Evolutionary conservation across 2,329 filamentous ascomycete species (phyloP).

Genomic region (Penicillium sp.): DNA sequence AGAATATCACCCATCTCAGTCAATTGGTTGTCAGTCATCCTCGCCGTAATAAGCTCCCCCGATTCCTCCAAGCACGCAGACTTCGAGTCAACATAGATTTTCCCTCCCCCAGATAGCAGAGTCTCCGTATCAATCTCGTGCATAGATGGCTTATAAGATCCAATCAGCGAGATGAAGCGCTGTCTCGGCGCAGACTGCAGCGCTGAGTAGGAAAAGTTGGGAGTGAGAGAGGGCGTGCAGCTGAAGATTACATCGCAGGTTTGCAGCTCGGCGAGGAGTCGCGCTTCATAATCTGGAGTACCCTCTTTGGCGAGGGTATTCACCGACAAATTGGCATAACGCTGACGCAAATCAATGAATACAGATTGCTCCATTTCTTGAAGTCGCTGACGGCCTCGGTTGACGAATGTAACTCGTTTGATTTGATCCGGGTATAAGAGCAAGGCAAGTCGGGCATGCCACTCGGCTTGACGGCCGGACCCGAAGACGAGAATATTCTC

Average conservation of each 20-base stretch:
- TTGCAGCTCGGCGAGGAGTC: constrained; percentile 35
- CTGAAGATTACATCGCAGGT: constrained; percentile 53
- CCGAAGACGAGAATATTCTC: constrained; percentile 53
- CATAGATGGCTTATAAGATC: constrained; percentile 60
- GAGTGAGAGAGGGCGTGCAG: constrained; percentile 52
- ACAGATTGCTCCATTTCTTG: constrained; percentile 41
- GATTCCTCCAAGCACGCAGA: constrained; percentile 52
- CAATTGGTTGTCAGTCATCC: constrained; percentile 42
- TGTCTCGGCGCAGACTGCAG: constrained; percentile 41
- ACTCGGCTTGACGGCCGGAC: constrained; percentile 54
- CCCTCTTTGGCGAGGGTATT: constrained; percentile 61
- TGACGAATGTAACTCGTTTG: constrained; percentile 76
- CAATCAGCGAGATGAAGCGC: constrained; percentile 57
- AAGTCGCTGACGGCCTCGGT: constrained; percentile 66
- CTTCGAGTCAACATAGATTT: constrained; percentile 66
- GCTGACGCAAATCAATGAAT: constrained; percentile 37
- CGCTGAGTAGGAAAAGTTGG: constrained; percentile 47
- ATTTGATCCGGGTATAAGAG: constrained; percentile 52
- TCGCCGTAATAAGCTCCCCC: constrained; percentile 51
- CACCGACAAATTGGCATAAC: constrained; percentile 43
- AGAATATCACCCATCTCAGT: constrained; percentile 50
- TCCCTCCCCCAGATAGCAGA: constrained; percentile 61
- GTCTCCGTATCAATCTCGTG: constrained; percentile 53
- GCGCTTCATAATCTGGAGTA: constrained; percentile 55
- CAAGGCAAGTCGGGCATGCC: constrained; percentile 54